Evolutionary conservation across 805 yeast species (phyloP).

Genomic region (Pichia scutulata): DNA sequence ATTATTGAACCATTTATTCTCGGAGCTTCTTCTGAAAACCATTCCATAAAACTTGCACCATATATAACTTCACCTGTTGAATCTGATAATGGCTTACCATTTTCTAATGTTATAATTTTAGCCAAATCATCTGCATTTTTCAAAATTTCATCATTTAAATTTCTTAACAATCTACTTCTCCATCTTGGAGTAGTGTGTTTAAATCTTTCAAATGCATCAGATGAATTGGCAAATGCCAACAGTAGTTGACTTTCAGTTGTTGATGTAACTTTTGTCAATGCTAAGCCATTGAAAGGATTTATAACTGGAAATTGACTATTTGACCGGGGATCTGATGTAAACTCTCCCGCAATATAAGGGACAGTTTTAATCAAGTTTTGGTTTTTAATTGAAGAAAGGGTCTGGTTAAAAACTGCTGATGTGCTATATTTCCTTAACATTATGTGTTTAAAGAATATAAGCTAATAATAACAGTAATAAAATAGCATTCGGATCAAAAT

Average conservation of each 20-base stretch:
- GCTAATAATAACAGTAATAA: not conserved
- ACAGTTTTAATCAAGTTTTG: conserved; percentile 44
- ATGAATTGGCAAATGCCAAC: conserved; percentile 48
- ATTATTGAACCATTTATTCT: conserved; percentile 56
- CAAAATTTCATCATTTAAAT: conserved; percentile 45
- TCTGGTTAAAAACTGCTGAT: not conserved
- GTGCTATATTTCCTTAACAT: conserved; percentile 2
- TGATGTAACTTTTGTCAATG: conserved; percentile 49
- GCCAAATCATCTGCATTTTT: conserved; percentile 61
- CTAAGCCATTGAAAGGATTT: conserved; percentile 62
- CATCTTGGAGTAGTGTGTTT: conserved; percentile 44
- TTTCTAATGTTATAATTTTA: conserved; percentile 55
- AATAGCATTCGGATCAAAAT: not conserved
- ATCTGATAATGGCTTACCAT: conserved; percentile 68
- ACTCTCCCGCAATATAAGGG: conserved; percentile 60
- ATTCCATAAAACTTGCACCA: conserved; percentile 72
- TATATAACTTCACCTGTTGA: conserved; percentile 62
- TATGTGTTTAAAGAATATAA: not conserved
- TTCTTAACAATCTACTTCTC: conserved; percentile 44
- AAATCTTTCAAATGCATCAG: conserved; percentile 43
- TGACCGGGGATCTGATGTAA: conserved; percentile 37
- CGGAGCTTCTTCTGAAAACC: conserved; percentile 85
- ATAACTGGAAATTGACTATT: conserved; percentile 45
- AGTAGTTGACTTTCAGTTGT: conserved; percentile 36
- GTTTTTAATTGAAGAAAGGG: conserved; percentile 29